Evolutionary conservation across 805 yeast species (phyloP), one percentile per base, ranked within the genome.

Genomic region (Suhomyces faveliae): DNA sequence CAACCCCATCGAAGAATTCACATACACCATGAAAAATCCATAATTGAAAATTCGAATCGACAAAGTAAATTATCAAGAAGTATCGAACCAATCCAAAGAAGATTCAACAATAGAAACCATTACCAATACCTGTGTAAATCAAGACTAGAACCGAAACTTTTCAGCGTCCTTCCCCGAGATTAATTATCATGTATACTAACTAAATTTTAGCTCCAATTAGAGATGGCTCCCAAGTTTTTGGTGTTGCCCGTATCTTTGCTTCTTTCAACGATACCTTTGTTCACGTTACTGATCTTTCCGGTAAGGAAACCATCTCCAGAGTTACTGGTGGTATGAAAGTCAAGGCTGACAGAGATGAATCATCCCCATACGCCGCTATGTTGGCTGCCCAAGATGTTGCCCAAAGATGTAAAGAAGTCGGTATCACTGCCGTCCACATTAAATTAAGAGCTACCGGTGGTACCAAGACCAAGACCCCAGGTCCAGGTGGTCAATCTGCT

Each of bases 241-340:
- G 99, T 85, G 99, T 94, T 81, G 99, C 99, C 74, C 95, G 97
- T 82, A 94, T 94, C 85, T 94, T 84, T 74, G 99, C 99, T 71
- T 95, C 99, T 61, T 90, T 91, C 85, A 94, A 94, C 87, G 99
- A 94, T 83, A 94, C 99, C 61, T 94, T 94, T 81, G 99, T 94
- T 68, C 99, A 94, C 78, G 94, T 94, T 68, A 94, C 99, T 69
- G 99, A 94, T 84, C 82, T 91, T 67, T 89, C 98, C 69, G 99
- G 99, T 80, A 94, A 92, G 80, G 99, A 95, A 83, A 94, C 99
- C 81, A 92, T 94, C 73, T 85, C 96, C 83, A 90, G 98, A 83
- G 97, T 94, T 68, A 94, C 99, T 73, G 99, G 99, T 85, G 99
- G 99, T 81, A 94, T 94, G 99, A 94, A 94, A 85, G 99, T 94